Percentiles rank a stretch among this genome's conserved stretches.
Evolutionary conservation across 106 monocot species (phyloP).

Genomic region (Acanthochlamys bracteata): DNA sequence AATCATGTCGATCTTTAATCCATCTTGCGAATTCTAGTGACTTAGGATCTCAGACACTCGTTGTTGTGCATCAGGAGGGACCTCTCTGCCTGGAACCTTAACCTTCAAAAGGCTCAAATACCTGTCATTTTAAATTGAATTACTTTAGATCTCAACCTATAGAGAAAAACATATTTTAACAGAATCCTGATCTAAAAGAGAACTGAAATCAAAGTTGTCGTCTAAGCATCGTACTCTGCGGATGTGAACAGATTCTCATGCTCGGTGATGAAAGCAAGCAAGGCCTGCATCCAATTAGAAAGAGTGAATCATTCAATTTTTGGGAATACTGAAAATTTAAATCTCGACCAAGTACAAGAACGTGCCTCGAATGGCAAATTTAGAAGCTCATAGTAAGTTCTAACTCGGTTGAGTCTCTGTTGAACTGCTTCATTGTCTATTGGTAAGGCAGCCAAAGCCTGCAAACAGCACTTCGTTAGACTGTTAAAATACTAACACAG

Average conservation of each 20-base stretch:
- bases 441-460: constrained; percentile 93
- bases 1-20: too few species aligned
- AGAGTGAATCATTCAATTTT: not conserved
- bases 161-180: not conserved
- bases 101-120: constrained; percentile 64
- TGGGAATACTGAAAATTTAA: not conserved
- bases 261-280: constrained; percentile 84
- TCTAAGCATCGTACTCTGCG: constrained; percentile 46
- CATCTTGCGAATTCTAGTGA: constrained; percentile 7
- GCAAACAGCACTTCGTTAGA: not conserved
- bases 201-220: not conserved
- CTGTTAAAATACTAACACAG: not conserved
- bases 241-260: constrained; percentile 63
- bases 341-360: not conserved
- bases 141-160: not conserved
- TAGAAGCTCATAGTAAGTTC: constrained; percentile 86
- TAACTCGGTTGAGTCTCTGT: constrained; percentile 83
- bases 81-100: constrained; percentile 80
- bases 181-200: not conserved
- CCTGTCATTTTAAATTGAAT: constrained; percentile 17
- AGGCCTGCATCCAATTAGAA: constrained; percentile 35
- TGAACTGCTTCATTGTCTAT: constrained; percentile 81
- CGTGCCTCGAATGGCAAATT: constrained; percentile 89
- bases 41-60: constrained; percentile 42
- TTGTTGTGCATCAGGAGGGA: constrained; percentile 66